Evolutionary conservation across 2,329 filamentous ascomycete genomes (phyloP).

Genomic region (Diaporthe velutina): DNA sequence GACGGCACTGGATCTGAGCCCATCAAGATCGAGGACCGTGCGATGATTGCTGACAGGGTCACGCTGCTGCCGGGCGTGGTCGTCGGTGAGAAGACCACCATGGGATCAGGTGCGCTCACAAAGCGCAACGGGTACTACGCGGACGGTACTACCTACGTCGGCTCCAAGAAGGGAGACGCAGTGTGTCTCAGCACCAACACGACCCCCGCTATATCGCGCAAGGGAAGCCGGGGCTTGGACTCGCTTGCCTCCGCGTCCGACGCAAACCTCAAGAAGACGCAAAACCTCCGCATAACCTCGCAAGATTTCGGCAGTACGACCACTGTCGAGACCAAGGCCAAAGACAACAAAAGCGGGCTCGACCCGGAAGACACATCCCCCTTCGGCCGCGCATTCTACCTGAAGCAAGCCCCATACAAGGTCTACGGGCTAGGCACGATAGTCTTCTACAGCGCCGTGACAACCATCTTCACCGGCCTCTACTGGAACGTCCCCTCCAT

Average conservation of each 20-base stretch:
- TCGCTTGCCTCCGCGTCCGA: slow-evolving; percentile 35
- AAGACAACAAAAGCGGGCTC: slow-evolving; percentile 8
- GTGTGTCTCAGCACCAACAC: slow-evolving; percentile 51
- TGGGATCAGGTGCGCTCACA: slow-evolving; percentile 67
- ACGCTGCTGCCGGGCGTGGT: slow-evolving; percentile 64
- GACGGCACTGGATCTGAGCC: slow-evolving; percentile 63
- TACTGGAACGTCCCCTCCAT: slow-evolving; percentile 66
- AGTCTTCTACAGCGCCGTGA: slow-evolving; percentile 62
- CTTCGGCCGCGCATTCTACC: slow-evolving; percentile 69
- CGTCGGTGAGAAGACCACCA: slow-evolving; percentile 61
- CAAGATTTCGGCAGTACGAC: neutral
- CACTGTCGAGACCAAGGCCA: neutral
- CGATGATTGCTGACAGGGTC: slow-evolving; percentile 70
- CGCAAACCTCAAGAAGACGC: neutral
- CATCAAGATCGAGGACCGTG: slow-evolving; percentile 60
- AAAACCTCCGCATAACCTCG: neutral
- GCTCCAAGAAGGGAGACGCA: slow-evolving; percentile 64
- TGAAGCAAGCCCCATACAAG: slow-evolving; percentile 61
- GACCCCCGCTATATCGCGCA: neutral
- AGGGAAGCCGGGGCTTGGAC: neutral
- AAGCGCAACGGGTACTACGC: slow-evolving; percentile 58
- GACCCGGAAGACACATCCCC: slow-evolving; percentile 52
- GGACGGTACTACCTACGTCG: slow-evolving; percentile 62
- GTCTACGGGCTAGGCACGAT: slow-evolving; percentile 62
- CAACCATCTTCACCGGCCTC: slow-evolving; percentile 59